phyloP scores from a whole-genome alignment of 768 basidiomycete genomes.

The Crucibulum laeve region DNA sequence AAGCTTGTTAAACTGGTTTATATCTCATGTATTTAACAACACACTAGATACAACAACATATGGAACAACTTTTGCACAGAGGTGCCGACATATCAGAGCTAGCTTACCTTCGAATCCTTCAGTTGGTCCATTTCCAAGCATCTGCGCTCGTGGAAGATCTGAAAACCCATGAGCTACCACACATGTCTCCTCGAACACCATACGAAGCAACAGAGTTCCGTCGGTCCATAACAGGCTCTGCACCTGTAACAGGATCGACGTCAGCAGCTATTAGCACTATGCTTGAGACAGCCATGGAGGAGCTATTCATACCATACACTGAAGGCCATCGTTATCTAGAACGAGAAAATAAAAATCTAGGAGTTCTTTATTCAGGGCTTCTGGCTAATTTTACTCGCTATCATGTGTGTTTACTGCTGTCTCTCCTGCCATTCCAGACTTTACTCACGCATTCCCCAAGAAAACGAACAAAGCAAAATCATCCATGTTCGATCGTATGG shows the following conservation, averaged over 20 bases:
- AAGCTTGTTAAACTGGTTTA: slow-evolving; percentile 17
- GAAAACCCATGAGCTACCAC: slow-evolving; percentile 83
- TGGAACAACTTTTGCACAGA: slow-evolving; percentile 82
- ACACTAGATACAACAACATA: slow-evolving; percentile 88
- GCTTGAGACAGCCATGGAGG: slow-evolving; percentile 96
- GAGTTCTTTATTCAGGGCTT: slow-evolving; percentile 71
- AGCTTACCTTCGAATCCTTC: slow-evolving; percentile 86
- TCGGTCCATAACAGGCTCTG: slow-evolving; percentile 43
- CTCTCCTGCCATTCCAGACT: slow-evolving; percentile 7
- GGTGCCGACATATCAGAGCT: slow-evolving; percentile 78
- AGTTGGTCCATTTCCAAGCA: slow-evolving; percentile 79
- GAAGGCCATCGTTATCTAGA: slow-evolving; percentile 92
- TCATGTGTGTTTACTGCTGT: slow-evolving; percentile 56
- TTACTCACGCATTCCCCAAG: slow-evolving; percentile 30
- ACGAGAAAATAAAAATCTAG: slow-evolving; percentile 80
- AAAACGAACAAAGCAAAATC: slow-evolving; percentile 65
- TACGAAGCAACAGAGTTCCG: slow-evolving; percentile 61
- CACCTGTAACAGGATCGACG: slow-evolving; percentile 38
- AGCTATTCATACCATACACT: slow-evolving; percentile 90
- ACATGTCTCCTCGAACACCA: slow-evolving; percentile 59
- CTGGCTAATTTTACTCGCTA: slow-evolving; percentile 78
- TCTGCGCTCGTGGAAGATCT: slow-evolving; percentile 84
- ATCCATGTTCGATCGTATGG: slow-evolving; percentile 87
- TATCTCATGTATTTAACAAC: slow-evolving; percentile 1
- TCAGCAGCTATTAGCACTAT: slow-evolving; percentile 69